phyloP scores from a whole-genome alignment of 805 yeast species.

The Wickerhamiella sorbophila region DNA sequence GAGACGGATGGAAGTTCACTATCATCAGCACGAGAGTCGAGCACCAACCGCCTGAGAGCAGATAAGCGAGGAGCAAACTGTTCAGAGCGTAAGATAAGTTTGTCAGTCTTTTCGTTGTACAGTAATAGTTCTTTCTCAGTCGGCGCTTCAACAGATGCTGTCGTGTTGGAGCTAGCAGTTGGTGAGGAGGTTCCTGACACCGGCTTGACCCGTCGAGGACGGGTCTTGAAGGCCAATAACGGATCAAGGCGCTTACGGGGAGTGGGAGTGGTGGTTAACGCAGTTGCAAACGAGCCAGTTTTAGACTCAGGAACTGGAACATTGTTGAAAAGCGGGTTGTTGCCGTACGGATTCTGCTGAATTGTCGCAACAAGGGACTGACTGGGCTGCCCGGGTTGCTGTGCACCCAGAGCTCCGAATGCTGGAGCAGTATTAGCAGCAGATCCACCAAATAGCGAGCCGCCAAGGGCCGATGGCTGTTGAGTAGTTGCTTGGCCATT shows the following conservation, averaged over 20 bases:
- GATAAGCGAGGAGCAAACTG: conserved; percentile 52
- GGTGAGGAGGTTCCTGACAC: too few relatives aligned
- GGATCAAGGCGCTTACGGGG: conserved; percentile 2
- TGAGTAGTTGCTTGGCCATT: conserved; percentile 23
- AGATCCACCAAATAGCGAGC: conserved; percentile 4
- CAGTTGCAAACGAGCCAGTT: conserved; percentile 34
- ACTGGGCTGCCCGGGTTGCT: conserved; percentile 13
- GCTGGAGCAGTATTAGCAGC: conserved; percentile 18
- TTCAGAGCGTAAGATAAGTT: conserved; percentile 54
- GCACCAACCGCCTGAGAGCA: conserved; percentile 22
- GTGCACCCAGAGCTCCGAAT: not conserved
- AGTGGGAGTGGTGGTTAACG: conserved; percentile 24
- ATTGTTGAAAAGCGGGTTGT: conserved; percentile 45
- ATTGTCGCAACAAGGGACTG: conserved; percentile 26
- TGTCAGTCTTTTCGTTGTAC: conserved; percentile 40
- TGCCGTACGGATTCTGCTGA: conserved; percentile 62
- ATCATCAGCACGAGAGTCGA: not conserved
- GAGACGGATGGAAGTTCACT: not conserved
- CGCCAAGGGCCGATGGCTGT: conserved; percentile 8
- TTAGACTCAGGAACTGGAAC: conserved; percentile 24
- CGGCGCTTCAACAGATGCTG: conserved; percentile 31
- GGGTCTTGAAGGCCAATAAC: conserved; percentile 30
- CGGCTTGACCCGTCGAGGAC: conserved; percentile 43
- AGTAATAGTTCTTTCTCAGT: conserved; percentile 13
- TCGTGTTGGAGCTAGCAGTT: conserved; percentile 51